Conservation (phyloP, 208 protist species). For the Naegleria lovaniensis region DNA sequence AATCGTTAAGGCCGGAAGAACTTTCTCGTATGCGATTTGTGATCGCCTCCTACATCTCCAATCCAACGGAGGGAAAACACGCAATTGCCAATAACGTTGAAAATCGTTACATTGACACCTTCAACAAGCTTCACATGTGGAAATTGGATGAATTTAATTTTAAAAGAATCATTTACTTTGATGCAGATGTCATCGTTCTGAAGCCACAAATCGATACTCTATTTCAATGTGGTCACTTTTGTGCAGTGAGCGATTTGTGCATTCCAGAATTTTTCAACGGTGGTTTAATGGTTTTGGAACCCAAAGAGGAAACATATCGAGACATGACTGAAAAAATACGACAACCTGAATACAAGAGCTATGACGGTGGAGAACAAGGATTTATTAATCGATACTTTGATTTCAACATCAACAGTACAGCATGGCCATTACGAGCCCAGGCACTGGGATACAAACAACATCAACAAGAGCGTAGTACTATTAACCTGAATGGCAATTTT, state of each 20-base stretch:
- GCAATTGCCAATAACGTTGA: neutral
- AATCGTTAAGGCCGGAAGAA: neutral
- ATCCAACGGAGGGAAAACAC: neutral
- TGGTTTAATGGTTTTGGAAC: neutral
- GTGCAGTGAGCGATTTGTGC: neutral
- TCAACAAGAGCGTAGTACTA: neutral
- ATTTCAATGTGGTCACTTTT: neutral
- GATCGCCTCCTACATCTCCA: neutral
- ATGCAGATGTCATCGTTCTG: neutral
- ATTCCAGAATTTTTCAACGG: neutral
- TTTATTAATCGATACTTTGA: neutral
- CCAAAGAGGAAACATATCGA: neutral
- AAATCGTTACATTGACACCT: neutral
- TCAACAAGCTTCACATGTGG: neutral
- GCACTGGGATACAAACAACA: neutral
- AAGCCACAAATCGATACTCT: neutral
- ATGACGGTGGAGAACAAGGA: conserved; percentile 11
- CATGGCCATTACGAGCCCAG: neutral
- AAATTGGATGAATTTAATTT: conserved; percentile 5
- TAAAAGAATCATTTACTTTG: neutral
- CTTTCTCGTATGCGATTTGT: neutral
- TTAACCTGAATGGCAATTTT: too few relatives aligned
- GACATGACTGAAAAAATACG: neutral
- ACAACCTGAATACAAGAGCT: neutral
- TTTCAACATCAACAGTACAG: neutral